Conservation (phyloP, 768 basidiomycete species). For the Pisolithus microcarpus region DNA sequence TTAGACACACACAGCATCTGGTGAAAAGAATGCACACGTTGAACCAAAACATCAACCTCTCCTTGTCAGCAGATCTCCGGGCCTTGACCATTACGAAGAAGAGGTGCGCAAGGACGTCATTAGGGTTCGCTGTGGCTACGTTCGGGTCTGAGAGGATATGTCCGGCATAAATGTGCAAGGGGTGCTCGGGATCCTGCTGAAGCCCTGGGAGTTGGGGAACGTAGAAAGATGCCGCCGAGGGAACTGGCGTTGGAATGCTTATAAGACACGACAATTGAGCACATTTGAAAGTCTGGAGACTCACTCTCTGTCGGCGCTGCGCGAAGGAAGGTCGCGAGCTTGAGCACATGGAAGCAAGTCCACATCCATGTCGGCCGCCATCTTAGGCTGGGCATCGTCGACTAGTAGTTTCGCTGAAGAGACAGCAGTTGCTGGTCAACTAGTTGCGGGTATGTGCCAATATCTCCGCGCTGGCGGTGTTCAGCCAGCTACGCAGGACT, state of each 20-base stretch:
- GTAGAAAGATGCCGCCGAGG: constrained; percentile 80
- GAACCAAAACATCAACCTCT: constrained; percentile 93
- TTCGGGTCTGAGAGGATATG: constrained; percentile 77
- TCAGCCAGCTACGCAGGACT: no score
- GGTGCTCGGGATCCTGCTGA: constrained; percentile 60
- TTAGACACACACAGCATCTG: neutral
- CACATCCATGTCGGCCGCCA: constrained; percentile 4
- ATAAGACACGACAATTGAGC: neutral
- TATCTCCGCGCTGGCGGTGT: no score
- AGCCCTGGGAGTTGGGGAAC: constrained; percentile 71
- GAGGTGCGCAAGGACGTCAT: constrained; percentile 68
- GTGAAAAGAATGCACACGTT: constrained; percentile 49
- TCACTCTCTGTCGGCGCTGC: constrained; percentile 38
- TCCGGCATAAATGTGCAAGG: constrained; percentile 78
- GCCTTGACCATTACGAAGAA: constrained; percentile 91
- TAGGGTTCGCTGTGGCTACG: constrained; percentile 39
- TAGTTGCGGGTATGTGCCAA: no score
- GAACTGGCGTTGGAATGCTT: constrained; percentile 36
- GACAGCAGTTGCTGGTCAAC: no score
- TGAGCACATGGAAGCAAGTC: constrained; percentile 13
- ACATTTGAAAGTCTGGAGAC: constrained; percentile 4
- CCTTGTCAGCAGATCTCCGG: constrained; percentile 79
- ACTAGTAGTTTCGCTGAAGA: neutral
- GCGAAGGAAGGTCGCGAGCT: constrained; percentile 7
- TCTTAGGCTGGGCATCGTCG: constrained; percentile 5